These are phyloP conservation scores for Aspergillus funiculosus DNA, from an alignment of 495 filamentous ascomycete genomes.

Conservation along the genomic window DNA sequence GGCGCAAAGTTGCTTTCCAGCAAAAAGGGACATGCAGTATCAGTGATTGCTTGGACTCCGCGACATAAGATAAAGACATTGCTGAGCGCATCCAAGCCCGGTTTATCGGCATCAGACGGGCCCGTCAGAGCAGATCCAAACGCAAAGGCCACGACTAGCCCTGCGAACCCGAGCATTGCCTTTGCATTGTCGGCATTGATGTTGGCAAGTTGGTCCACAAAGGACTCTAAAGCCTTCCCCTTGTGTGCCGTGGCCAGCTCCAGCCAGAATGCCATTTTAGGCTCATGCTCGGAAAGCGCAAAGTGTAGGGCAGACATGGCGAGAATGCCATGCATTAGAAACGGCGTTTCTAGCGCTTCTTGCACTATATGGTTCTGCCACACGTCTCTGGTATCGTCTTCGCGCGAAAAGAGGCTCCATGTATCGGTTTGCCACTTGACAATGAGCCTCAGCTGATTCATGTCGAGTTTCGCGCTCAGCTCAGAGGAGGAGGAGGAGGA, in stretches of 20 bases:
- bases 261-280: slow-evolving; percentile 16
- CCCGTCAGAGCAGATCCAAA: slow-evolving; percentile 19
- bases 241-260: slow-evolving; percentile 24
- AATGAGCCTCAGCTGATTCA: slow-evolving; percentile 21
- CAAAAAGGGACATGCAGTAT: slow-evolving; percentile 7
- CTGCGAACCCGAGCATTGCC: slow-evolving; percentile 21
- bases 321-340: slow-evolving; percentile 34
- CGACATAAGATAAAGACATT: slow-evolving; percentile 22
- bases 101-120: slow-evolving; percentile 10
- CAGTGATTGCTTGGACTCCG: slow-evolving; percentile 19
- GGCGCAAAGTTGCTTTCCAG: slow-evolving; percentile 22
- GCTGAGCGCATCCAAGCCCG: slow-evolving; percentile 18
- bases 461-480: slow-evolving; percentile 11
- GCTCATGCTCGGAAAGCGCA: slow-evolving; percentile 14
- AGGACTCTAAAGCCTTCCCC: slow-evolving; percentile 18
- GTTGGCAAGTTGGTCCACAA: slow-evolving; percentile 13
- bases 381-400: slow-evolving; percentile 17
- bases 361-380: slow-evolving; percentile 32
- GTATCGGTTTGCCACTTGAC: slow-evolving; percentile 25
- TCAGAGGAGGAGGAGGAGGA: too few species aligned
- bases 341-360: slow-evolving; percentile 30
- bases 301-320: slow-evolving; percentile 35
- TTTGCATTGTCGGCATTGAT: slow-evolving; percentile 18
- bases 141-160: slow-evolving; percentile 22
- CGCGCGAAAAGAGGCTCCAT: slow-evolving; percentile 18